Evolutionary conservation across 768 basidiomycete genomes (phyloP).

Genomic region (Lactarius tabidus): DNA sequence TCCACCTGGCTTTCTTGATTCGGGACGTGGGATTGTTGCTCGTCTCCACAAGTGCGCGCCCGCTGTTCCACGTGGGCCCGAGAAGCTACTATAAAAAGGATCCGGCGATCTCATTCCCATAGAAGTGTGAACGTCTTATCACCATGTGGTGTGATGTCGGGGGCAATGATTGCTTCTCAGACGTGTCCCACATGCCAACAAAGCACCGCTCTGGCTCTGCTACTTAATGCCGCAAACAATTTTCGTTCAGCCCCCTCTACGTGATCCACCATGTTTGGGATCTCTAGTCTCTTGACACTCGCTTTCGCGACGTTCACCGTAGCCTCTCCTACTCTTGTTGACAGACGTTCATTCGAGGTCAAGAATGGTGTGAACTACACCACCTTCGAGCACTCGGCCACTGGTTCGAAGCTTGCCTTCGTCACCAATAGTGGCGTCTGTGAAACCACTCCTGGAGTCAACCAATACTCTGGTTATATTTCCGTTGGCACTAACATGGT

Average conservation of each 20-base stretch:
- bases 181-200: neutral
- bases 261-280: neutral
- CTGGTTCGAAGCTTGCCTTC: neutral
- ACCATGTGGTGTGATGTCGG: neutral
- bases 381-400: conserved; percentile 1
- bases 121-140: neutral
- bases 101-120: neutral
- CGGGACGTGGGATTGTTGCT: neutral
- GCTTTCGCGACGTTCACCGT: neutral
- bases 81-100: neutral
- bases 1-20: neutral
- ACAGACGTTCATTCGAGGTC: conserved; percentile 10
- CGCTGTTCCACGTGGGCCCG: neutral
- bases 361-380: conserved; percentile 2
- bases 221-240: neutral
- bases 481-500: conserved; percentile 1
- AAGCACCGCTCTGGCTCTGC: neutral
- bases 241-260: neutral
- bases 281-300: neutral
- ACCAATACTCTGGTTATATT: neutral
- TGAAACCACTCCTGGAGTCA: neutral
- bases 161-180: neutral
- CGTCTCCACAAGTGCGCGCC: neutral
- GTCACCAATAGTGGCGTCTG: neutral
- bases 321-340: neutral